Base-by-base conservation (phyloP, 176 grass and related monocot species). In the Pharus latifolius region DNA sequence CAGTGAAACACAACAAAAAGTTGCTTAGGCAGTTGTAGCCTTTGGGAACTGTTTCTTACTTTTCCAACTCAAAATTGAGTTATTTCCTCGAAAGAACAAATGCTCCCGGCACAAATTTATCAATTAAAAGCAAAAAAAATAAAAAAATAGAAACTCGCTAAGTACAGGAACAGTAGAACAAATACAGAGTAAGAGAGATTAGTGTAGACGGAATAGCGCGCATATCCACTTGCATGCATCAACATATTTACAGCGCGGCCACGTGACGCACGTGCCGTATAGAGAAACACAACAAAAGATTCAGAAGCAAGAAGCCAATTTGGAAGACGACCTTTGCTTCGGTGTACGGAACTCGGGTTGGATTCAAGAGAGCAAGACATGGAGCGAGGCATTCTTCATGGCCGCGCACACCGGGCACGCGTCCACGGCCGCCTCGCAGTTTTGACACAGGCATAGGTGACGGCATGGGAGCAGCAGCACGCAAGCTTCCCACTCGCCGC, bases 381-480 rank as follows among this genome's bases (percentile, higher is more conserved):
- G 70, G 16, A 96, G 79, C 43, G 60, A 88, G 16, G 81, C 81
- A 22, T 85, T 88, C 70, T 85, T 88, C 6, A 37, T 7, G 37
- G 74, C 49, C 3, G 9, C 5, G 66, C 87, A 91, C 22, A 88
- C 66, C 4, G 87, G 87, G 69, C 87, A 96, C 6, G 26, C 10
- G n/a, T 74, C 60, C 5, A 18, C 23, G 20, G 63, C 20, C 9
- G 74, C 5, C 9, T 82, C 80, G 70, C 87, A 91, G 1, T 47
- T 24, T 18, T 48, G 32, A 70, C 91, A 96, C 7, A 91, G 51
- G 85, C 78, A 85, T 0, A 96, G 81, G 67, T 96, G 91, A 0
- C 81, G 37, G 76, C 91, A 96, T 16, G 91, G 87, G 1, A 96
- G 78, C 30, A 96, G 62, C 12, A 96, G 54, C 16, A 91, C 78